Evolutionary conservation across 768 basidiomycete genomes (phyloP), one percentile per base, ranked within the genome.

Genomic region (Rhizopogon vesiculosus): DNA sequence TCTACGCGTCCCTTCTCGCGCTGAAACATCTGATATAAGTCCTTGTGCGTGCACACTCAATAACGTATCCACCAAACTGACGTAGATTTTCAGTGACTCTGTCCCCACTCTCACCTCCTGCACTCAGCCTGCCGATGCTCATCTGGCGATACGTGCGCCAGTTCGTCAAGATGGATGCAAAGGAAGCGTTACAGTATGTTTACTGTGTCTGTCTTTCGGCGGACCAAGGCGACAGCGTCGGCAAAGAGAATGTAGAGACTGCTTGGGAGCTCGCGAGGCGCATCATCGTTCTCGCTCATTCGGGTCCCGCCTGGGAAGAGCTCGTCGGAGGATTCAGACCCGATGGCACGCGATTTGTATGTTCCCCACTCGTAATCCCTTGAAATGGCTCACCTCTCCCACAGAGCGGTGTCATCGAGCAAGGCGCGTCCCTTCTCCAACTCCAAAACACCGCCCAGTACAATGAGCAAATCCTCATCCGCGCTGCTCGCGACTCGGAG

Each of bases 131-230:
- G 19, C 82, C 93, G 0, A 90, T 91, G 3, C 69, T 98, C 19
- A 82, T 94, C 56, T 94, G 93, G 84, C 89, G 93, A 15, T 98
- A 99, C 66, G 85, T 97, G 43, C 84, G 93, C 38, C 89, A 88
- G 57, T 97, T 98, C 66, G 90, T 89, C 28, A 91, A 88, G 72
- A 84, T 92, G 80, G 96, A 97, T 62, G 89, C 95, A 0, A 87
- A 89, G 64, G 91, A 95, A 63, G 96, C 95, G 0, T 72, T 99
- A 50, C 94, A 99, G 71, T 98, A 98, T 61, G 89, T 95, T 22
- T 94, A 93, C 65, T 89, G 89, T 56, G 80, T 97, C 6, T 84
- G 86, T 54, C 79, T 98, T 6, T 80, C 82, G 28, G 78, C 85
- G 7, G 93, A 96, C 66, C 85, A 90, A 39, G 76, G 79, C 8